These are phyloP conservation scores for Lactarius hengduanensis DNA, from an alignment of 768 basidiomycete species.

Conservation along the genomic window DNA sequence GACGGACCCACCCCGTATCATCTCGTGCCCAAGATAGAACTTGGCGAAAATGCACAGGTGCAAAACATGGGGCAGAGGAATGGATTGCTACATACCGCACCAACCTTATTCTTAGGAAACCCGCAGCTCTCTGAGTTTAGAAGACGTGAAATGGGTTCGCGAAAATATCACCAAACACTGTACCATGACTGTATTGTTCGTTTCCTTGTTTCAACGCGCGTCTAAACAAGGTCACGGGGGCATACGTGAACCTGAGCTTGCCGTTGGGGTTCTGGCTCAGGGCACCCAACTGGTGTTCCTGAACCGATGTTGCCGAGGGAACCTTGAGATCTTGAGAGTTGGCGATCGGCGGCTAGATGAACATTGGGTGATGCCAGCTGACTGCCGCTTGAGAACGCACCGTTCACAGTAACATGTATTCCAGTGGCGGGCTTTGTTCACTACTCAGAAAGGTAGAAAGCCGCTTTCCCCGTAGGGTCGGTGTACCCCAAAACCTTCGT, in stretches of 20 bases:
- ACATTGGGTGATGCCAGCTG: neutral
- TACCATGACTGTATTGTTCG: neutral
- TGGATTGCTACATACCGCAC: neutral
- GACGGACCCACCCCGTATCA: neutral
- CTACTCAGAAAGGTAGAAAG: neutral
- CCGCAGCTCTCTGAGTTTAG: neutral
- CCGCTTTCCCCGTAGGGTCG: neutral
- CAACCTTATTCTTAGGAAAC: neutral
- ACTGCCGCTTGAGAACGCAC: neutral
- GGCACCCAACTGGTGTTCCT: neutral
- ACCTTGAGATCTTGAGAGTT: neutral
- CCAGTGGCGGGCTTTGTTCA: neutral
- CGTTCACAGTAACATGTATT: neutral
- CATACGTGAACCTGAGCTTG: neutral
- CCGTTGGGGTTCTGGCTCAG: neutral
- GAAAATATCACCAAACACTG: neutral
- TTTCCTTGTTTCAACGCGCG: neutral
- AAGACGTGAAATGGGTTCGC: neutral
- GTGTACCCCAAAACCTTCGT: constrained; percentile 10
- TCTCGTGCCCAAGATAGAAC: neutral
- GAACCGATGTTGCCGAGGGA: neutral
- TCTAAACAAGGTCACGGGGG: neutral
- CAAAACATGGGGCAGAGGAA: neutral
- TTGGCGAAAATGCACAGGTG: neutral
- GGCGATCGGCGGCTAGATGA: neutral